These are phyloP conservation scores for Sporothrix brunneoviolacea DNA, from an alignment of 2,329 filamentous ascomycete species.

Conservation along the genomic window DNA sequence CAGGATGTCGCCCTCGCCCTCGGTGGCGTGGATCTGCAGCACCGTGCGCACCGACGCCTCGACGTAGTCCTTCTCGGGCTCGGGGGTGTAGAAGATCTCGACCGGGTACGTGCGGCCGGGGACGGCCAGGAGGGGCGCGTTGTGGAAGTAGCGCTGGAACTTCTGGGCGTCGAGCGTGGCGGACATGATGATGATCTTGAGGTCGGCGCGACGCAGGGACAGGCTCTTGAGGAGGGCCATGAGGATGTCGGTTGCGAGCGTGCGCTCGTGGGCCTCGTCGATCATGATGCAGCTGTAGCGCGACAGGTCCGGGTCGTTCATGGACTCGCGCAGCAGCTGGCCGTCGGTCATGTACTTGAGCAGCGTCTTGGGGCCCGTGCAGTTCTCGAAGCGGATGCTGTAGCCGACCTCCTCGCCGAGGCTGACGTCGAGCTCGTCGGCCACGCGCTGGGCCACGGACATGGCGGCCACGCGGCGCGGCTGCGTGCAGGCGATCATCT, in stretches of 20 bases:
- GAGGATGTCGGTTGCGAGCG: conserved; percentile 91
- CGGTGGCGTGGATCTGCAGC: conserved; percentile 89
- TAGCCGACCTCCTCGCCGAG: conserved; percentile 95
- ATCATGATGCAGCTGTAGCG: conserved; percentile 98
- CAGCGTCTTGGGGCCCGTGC: conserved; percentile 78
- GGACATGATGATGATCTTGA: conserved; percentile 99
- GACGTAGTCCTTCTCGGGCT: conserved; percentile 93
- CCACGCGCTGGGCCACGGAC: conserved; percentile 97
- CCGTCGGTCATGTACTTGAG: conserved; percentile 99
- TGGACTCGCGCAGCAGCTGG: conserved; percentile 93
- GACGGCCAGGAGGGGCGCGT: conserved; percentile 87
- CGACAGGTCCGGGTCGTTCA: conserved; percentile 87
- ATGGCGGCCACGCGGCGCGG: conserved; percentile 96
- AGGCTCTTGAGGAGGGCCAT: conserved; percentile 96
- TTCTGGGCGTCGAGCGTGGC: conserved; percentile 96
- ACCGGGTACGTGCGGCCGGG: conserved; percentile 93
- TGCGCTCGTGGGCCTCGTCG: conserved; percentile 97
- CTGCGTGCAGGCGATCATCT: conserved; percentile 95
- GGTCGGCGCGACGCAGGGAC: conserved; percentile 69
- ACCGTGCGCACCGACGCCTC: conserved; percentile 93
- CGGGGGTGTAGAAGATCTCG: conserved; percentile 96
- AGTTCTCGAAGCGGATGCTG: conserved; percentile 98
- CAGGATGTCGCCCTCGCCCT: conserved; percentile 86
- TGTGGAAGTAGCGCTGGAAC: conserved; percentile 94
- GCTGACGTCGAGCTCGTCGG: conserved; percentile 89